Base-by-base conservation (phyloP, 1,284 basidiomycete genomes). In the Ustilago hordei region DNA sequence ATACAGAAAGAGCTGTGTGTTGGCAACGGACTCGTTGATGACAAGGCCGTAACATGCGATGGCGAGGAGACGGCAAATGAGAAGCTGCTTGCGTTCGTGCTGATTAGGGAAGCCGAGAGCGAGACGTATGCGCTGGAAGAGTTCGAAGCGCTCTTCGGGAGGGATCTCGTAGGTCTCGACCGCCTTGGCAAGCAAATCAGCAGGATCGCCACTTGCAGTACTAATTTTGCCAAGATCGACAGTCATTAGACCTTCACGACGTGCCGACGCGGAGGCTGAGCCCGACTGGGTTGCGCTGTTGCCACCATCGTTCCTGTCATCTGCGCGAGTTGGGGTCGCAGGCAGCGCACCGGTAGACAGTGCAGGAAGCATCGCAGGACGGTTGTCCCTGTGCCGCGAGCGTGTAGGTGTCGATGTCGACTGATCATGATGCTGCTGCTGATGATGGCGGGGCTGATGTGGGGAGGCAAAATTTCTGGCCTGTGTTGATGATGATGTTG, bases 1-100 rank as follows among this genome's bases (percentile, higher is more conserved):
- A 84, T 95, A 96, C 23, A 97, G 89, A 88, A 98, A 98, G 53
- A 98, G 89, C 13, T 92, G 91, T 2, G 92, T 91, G 65, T 91
- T 90, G 4, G 93, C 93, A 82, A 91, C 90, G 35, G 89, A 89
- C 86, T 99, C 96, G 61, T 63, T 55, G 35, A 76, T 78, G 35
- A 71, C 75, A 34, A 84, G 83, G 4, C 80, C 75, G 69, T 89
- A 98, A 68, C 95, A 93, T 13, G 95, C 93, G 48, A 98, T 92
- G 4, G 96, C 91, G 39, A 98, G 89, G 32, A 99, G 89, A 55
- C 96, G 91, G 57, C 93, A 90, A 67, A 91, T 89, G 39, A 97
- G 89, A 52, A 98, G 89, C 86, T 95, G 93, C 85, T 92, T 91
- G 55, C 95, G 91, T 23, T 91, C 90, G 23, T 87, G 88, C 57